A percentile compares a stretch with the other conserved stretches of the same genome.
phyloP scores from a whole-genome alignment of 1,284 basidiomycete species.

The Puccinia polysora region DNA sequence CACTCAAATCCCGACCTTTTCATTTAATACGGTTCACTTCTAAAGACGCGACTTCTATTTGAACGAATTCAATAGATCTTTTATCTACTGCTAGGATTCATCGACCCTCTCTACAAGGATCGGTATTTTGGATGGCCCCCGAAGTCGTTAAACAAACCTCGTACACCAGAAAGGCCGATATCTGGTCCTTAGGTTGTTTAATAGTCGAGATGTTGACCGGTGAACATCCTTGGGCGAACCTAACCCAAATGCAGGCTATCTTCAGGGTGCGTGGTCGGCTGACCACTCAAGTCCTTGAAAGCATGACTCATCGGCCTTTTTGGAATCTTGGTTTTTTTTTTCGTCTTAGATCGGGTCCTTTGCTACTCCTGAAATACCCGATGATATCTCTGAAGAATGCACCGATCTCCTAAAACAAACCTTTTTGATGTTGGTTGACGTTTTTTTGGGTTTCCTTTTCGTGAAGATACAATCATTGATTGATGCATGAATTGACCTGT shows the following conservation, averaged over 20 bases:
- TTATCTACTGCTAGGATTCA: constrained; percentile 71
- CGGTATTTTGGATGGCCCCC: constrained; percentile 98
- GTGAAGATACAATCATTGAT: background rate
- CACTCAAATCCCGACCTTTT: background rate
- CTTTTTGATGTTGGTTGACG: constrained; percentile 62
- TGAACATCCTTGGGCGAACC: constrained; percentile 90
- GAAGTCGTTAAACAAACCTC: constrained; percentile 95
- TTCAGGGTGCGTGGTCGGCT: constrained; percentile 65
- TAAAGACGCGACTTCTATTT: background rate
- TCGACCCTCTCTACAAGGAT: constrained; percentile 87
- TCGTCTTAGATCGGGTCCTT: constrained; percentile 71
- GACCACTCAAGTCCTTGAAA: background rate
- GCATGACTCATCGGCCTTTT: background rate
- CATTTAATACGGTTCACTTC: background rate
- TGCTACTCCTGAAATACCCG: constrained; percentile 74
- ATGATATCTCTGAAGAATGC: constrained; percentile 78
- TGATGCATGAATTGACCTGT: background rate
- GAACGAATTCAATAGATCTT: constrained; percentile 59
- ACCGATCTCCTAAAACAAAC: constrained; percentile 76
- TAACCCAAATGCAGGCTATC: constrained; percentile 99
- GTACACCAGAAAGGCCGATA: constrained; percentile 92
- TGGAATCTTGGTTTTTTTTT: background rate
- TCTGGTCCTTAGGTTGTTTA: constrained; percentile 96
- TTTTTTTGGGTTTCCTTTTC: constrained; percentile 57
- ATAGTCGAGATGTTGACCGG: constrained; percentile 98